These are phyloP conservation scores for Lentinula aciculospora DNA, from an alignment of 768 basidiomycete species.

Conservation along the genomic window DNA sequence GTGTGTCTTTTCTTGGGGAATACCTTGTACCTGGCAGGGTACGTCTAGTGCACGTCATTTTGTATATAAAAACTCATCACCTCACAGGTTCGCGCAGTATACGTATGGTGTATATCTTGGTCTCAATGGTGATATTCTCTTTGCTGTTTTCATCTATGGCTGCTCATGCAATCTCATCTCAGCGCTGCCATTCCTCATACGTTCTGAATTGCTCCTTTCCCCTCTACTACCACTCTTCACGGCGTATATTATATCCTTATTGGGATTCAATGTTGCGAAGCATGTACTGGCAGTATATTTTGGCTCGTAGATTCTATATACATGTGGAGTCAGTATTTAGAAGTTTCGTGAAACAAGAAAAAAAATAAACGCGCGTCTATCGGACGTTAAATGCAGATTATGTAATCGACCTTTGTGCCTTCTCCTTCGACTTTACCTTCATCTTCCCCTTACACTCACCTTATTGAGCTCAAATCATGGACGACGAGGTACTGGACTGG, in stretches of 20 bases:
- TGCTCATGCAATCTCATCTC: slow-evolving; percentile 12
- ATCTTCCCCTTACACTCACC: background rate
- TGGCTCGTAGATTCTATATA: slow-evolving; percentile 27
- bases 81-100: slow-evolving; percentile 78
- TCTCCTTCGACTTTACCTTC: background rate
- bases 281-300: slow-evolving; percentile 81
- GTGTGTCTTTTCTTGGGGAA: slow-evolving; percentile 93
- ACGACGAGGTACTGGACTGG: slow-evolving; percentile 45
- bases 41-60: slow-evolving; percentile 20
- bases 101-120: slow-evolving; percentile 89
- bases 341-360: background rate
- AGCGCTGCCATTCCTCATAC: slow-evolving; percentile 94
- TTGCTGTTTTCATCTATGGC: slow-evolving; percentile 3
- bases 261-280: slow-evolving; percentile 89
- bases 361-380: background rate
- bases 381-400: background rate
- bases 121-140: slow-evolving; percentile 55
- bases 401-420: background rate
- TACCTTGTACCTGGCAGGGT: slow-evolving; percentile 86
- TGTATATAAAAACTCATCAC: background rate
- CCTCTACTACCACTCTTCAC: slow-evolving; percentile 84
- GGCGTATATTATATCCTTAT: slow-evolving; percentile 78
- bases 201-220: slow-evolving; percentile 85
- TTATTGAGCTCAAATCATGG: slow-evolving; percentile 22
- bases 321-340: background rate